Evolutionary conservation across 2,329 filamentous ascomycete genomes (phyloP).

Genomic region (Helicocarpus griseus): DNA sequence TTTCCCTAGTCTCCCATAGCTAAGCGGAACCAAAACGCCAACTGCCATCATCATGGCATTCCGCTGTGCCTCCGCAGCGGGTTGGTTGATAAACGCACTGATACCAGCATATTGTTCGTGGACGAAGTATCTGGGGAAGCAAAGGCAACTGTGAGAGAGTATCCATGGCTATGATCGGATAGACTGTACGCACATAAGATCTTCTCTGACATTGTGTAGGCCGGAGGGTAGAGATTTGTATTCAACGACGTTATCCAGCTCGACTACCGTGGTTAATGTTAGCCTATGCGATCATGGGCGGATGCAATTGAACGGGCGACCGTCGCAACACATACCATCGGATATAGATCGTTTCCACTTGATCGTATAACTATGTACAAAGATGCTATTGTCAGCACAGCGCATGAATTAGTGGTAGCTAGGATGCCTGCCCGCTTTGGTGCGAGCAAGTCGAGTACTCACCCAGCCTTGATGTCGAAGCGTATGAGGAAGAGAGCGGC

Average conservation of each 20-base stretch:
- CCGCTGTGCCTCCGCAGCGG: slow-evolving; percentile 66
- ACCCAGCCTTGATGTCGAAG: slow-evolving; percentile 88
- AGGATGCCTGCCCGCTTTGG: not conserved
- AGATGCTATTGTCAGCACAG: slow-evolving; percentile 1
- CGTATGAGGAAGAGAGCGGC: slow-evolving; percentile 79
- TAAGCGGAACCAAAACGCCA: slow-evolving; percentile 76
- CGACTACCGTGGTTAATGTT: slow-evolving; percentile 28
- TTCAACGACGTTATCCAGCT: slow-evolving; percentile 78
- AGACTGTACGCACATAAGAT: slow-evolving; percentile 51
- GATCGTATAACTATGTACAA: slow-evolving; percentile 58
- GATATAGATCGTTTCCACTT: slow-evolving; percentile 70
- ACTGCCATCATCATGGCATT: slow-evolving; percentile 91
- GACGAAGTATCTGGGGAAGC: slow-evolving; percentile 66
- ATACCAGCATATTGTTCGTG: slow-evolving; percentile 76
- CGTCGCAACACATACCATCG: slow-evolving; percentile 45
- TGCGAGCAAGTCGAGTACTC: slow-evolving; percentile 24
- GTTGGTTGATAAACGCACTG: slow-evolving; percentile 81
- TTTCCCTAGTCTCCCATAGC: slow-evolving; percentile 73
- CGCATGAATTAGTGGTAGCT: not conserved
- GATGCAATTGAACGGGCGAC: not conserved
- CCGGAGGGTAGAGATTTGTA: slow-evolving; percentile 95
- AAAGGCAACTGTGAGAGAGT: not conserved
- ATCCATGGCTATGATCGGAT: not conserved
- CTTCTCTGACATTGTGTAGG: slow-evolving; percentile 75
- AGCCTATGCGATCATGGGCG: not conserved